Evolutionary conservation across 1,139 yeast genomes (phyloP), one percentile per base, ranked within the genome.

Genomic region (Yamadazyma conglobata): DNA sequence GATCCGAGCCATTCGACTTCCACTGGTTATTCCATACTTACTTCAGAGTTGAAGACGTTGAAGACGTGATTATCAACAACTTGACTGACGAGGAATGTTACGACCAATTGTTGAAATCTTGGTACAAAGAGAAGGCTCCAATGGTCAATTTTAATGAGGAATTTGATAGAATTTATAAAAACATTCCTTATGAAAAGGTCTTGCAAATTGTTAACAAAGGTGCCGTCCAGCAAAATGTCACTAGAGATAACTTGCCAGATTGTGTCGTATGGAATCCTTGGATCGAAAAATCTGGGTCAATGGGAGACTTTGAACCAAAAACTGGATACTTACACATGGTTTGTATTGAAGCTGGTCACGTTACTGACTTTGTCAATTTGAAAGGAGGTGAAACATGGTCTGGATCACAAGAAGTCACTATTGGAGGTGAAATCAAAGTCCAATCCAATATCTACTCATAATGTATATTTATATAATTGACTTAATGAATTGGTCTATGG

Each of bases 251-350:
- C 46, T 66, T 89, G 43, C 88, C 84, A 3, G 97, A 91, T 52
- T 75, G 87, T 14, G 97, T 91, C 29, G 96, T 91, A 32, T 91
- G 98, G 98, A 91, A 91, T 56, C 98, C 98, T 15, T 91, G 97
- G 98, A 67, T 74, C 44, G 74, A 81, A 32, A 85, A 84, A 55
- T 77, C 93, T 14, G 68, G 62, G 17, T 81, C 82, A 2, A 84
- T 91, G 89, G 79, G 67, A 21, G 98, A 91, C 58, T 91, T 89
- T 53, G 73, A 70, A 46, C 98, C 98, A 32, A 87, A 85, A 52
- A 56, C 63, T 32, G 97, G 96, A 4, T 91, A 70, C 64, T 70
- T 79, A 45, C 68, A 79, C 29, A 89, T 91, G 97, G 74, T 91
- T 37, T 91, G 98, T 60, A 75, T 91, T 33, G 98, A 91, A 58